Conservation (phyloP, 163 green algal species). For the Chloroidium sp. region DNA sequence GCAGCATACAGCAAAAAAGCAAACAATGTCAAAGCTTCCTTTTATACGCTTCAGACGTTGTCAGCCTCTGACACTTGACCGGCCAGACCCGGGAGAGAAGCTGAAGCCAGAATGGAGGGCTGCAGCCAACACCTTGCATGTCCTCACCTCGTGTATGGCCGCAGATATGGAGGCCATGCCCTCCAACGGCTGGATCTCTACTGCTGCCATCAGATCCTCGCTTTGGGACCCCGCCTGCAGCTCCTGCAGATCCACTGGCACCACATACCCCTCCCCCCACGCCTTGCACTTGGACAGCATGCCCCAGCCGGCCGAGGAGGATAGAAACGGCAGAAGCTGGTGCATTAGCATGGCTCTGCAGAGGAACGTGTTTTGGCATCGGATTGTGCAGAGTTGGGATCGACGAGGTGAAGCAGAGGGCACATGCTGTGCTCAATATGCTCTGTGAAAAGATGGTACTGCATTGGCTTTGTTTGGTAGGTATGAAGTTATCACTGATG, state of each 20-base stretch:
- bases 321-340: neutral
- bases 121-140: no score
- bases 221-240: slow-evolving; percentile 12
- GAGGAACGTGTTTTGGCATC: no score
- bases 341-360: neutral
- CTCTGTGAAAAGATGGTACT: no score
- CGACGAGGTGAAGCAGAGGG: no score
- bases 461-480: no score
- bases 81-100: neutral
- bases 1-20: slow-evolving; percentile 14
- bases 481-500: no score
- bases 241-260: neutral
- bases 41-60: neutral
- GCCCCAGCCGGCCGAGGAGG: neutral
- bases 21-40: neutral
- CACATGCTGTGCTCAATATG: no score
- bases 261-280: neutral
- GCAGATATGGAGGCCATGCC: slow-evolving; percentile 48
- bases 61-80: neutral
- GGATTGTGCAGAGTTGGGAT: no score
- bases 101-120: neutral
- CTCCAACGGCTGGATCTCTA: slow-evolving; percentile 52
- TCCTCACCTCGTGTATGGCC: slow-evolving; percentile 41
- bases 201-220: slow-evolving; percentile 40
- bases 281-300: neutral